Evolutionary conservation across 257 asterid species (phyloP), one percentile per base, ranked within the genome.

Genomic region (Penstemon davidsonii): DNA sequence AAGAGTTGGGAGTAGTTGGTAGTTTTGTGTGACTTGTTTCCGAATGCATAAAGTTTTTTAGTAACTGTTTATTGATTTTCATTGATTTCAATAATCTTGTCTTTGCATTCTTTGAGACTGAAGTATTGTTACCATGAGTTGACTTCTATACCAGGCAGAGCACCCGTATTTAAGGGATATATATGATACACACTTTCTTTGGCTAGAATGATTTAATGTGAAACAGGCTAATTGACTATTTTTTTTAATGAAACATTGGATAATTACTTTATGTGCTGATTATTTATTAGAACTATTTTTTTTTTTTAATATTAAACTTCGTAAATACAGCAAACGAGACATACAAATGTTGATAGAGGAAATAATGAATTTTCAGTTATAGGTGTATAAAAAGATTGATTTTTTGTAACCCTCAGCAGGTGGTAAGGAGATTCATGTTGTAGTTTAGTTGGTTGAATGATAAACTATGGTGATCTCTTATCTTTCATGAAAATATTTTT

Each of bases 391-490:
- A 19, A 50, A 10, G 2, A 18, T 18, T 46, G 52, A 46, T 15
- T 40, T 47, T 19, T 60, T 52, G 40, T 39, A 54, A 36, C 33
- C 43, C 44, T 55, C 53, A 49, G 41, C 51, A 64, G 62, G 12
- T n/a, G 46, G 12, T 19, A 2, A 44, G 47, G 54, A 25, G 39
- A 54, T 54, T n/a, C 40, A 43, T 46, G 69, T 36, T 45, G 62
- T 68, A 52, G 51, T 56, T 67, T 15, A 55, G 62, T 73, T 55
- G 13, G 68, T 60, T 33, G 59, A 54, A 54, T 11, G 6, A 50
- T 68, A 54, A 62, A 19, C 11, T 11, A 8, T 50, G 36, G 8
- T n/a, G 7, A 37, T 58, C 41, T 67, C 12, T 56, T 36, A 15
- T 50, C 36, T 36, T 50, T 25, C 13, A 44, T 52, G 52, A 19